These are phyloP conservation scores for Penicillium herquei DNA, from an alignment of 495 filamentous ascomycete genomes.

Conservation along the genomic window DNA sequence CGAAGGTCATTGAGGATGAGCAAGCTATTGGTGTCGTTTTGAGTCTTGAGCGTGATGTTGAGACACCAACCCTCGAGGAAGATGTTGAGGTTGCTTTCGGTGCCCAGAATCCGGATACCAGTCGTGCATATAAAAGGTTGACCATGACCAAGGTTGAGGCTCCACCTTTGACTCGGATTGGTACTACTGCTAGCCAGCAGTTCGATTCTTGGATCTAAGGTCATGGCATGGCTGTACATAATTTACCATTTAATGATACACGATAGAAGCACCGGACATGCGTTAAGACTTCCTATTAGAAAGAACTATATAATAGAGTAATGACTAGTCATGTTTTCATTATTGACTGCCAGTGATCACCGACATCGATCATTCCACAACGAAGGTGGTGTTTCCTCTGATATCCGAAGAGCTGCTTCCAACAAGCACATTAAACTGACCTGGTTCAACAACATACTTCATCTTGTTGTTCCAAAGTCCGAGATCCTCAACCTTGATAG, in stretches of 20 bases:
- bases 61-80: conserved; percentile 1
- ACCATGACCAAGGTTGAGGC: conserved; percentile 11
- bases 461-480: conserved; percentile 59
- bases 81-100: background rate
- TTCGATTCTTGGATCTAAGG: too few species aligned
- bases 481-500: conserved; percentile 65
- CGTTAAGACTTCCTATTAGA: too few species aligned
- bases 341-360: too few species aligned
- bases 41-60: conserved; percentile 21
- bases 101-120: background rate
- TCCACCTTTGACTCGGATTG: background rate
- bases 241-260: background rate
- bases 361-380: conserved; percentile 31
- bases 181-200: too few species aligned
- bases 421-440: conserved; percentile 50
- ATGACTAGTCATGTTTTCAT: too few species aligned
- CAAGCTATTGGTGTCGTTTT: conserved; percentile 40
- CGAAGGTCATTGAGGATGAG: conserved; percentile 43
- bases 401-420: conserved; percentile 48
- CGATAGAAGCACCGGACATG: too few species aligned
- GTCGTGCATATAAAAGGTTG: conserved; percentile 4
- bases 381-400: conserved; percentile 53
- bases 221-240: background rate
- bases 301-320: too few species aligned
- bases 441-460: conserved; percentile 62